Evolutionary conservation across 495 filamentous ascomycete genomes (phyloP), one percentile per base, ranked within the genome.

Genomic region (Choiromyces venosus): DNA sequence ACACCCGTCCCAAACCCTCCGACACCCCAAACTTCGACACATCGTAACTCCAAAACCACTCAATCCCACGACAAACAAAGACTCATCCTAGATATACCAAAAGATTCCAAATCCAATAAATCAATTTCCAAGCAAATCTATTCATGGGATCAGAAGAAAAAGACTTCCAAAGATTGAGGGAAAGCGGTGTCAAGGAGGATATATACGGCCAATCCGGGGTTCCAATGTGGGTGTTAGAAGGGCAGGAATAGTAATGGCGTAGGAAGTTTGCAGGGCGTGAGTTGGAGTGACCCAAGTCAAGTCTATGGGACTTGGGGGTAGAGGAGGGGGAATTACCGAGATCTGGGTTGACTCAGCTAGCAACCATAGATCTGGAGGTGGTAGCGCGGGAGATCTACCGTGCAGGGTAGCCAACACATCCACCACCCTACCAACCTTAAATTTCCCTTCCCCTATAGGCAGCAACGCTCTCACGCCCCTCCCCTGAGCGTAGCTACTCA

Each of bases 321-420:
- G 52, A 61, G 2, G 25, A 29, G 12, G 10, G 25, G 52, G 10
- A 10, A 25, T 33, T 61, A 61, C 52, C 52, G 33, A 61, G 25
- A 61, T 61, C 52, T 61, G 14, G n/a, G 10, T 61, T 61, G 52
- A 61, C 52, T 61, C 52, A 61, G 52, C 52, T 33, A 33, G 9
- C 25, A 25, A 16, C 52, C 52, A 33, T 29, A 33, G 52, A 16
- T 56, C n/a, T 40, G 39, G 39, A n/a, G 46, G n/a, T n/a, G 46
- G 46, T n/a, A 29, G 52, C 46, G 44, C 52, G 25, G 52, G 52
- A 61, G 52, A 61, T 61, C 52, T n/a, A 61, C 52, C 52, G 52
- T 61, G 52, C 52, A 61, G 52, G 52, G 52, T n/a, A n/a, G n/a
- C n/a, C n/a, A 61, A 33, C 25, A n/a, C 10, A 52, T n/a, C 46